Conservation (phyloP, 371 early-diverging fungal species). For the Mortierella sp. region DNA sequence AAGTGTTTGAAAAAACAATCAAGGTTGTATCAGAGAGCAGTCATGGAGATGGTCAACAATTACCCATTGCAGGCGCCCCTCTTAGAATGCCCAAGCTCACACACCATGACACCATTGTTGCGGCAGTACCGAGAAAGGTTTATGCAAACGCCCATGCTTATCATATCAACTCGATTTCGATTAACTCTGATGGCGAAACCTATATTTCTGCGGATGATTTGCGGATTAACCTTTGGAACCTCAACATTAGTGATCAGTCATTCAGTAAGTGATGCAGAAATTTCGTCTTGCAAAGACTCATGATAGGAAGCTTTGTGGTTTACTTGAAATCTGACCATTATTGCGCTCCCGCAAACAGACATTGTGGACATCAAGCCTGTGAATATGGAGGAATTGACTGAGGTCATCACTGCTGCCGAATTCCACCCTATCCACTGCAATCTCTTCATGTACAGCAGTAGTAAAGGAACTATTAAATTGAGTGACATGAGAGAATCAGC, state of each 20-base stretch:
- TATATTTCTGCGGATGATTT: slow-evolving; percentile 98
- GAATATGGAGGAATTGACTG: slow-evolving; percentile 98
- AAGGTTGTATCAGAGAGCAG: slow-evolving; percentile 94
- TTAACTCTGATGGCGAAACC: slow-evolving; percentile 98
- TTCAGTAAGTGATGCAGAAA: slow-evolving; percentile 78
- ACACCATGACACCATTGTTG: slow-evolving; percentile 95
- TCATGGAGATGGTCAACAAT: slow-evolving; percentile 71
- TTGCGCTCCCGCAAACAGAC: slow-evolving; percentile 60
- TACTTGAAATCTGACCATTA: no score
- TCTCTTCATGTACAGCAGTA: slow-evolving; percentile 98
- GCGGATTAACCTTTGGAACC: slow-evolving; percentile 98
- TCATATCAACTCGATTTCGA: slow-evolving; percentile 99
- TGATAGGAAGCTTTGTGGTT: no score
- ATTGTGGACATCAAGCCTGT: slow-evolving; percentile 99
- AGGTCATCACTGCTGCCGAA: slow-evolving; percentile 99
- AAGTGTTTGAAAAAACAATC: slow-evolving; percentile 96
- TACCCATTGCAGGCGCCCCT: slow-evolving; percentile 56
- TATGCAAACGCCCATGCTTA: slow-evolving; percentile 99
- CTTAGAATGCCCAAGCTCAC: slow-evolving; percentile 89
- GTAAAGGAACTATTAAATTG: slow-evolving; percentile 97
- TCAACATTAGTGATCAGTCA: slow-evolving; percentile 95
- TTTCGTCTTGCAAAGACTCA: no score
- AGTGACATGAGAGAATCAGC: slow-evolving; percentile 97
- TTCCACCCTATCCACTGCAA: slow-evolving; percentile 97
- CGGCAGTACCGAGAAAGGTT: slow-evolving; percentile 93